Conservation (phyloP, 108 stramenopile genomes). For the Fragilaria radians region DNA sequence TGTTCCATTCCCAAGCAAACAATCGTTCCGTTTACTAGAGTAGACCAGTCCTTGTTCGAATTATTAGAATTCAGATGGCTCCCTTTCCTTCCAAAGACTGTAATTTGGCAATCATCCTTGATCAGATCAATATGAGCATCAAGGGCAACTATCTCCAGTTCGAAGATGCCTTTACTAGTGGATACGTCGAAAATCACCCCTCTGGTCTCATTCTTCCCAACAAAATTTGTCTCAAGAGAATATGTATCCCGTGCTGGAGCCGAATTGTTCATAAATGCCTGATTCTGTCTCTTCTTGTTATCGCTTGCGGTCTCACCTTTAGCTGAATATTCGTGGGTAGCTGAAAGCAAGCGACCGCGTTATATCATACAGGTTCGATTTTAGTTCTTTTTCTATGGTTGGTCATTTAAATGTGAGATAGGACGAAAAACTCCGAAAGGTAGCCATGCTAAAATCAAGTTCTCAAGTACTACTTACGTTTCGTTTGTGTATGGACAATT, state of each 20-base stretch:
- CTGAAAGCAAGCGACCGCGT: too few relatives aligned
- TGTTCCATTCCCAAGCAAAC: not conserved
- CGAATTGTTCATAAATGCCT: too few relatives aligned
- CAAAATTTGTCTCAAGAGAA: constrained; percentile 4
- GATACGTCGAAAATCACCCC: constrained; percentile 8
- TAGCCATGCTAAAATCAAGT: too few relatives aligned
- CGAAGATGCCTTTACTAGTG: not conserved
- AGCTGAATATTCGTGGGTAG: too few relatives aligned
- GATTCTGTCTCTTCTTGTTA: too few relatives aligned
- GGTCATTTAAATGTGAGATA: too few relatives aligned
- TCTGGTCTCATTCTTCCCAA: not conserved
- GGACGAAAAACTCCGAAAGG: too few relatives aligned
- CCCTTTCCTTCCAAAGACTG: constrained; percentile 2
- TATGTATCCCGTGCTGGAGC: not conserved
- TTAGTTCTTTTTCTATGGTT: too few relatives aligned
- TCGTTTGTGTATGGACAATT: too few relatives aligned
- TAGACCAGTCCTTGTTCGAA: not conserved
- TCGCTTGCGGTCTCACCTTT: too few relatives aligned
- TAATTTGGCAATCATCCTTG: not conserved
- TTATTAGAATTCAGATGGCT: constrained; percentile 1
- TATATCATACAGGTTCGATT: too few relatives aligned
- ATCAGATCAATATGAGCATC: constrained; percentile 4
- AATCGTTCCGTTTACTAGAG: not conserved
- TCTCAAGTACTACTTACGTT: too few relatives aligned
- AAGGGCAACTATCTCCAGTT: not conserved